Conservation (phyloP, 2,329 filamentous ascomycete genomes). For the Arthrobotrys sphaeroides region DNA sequence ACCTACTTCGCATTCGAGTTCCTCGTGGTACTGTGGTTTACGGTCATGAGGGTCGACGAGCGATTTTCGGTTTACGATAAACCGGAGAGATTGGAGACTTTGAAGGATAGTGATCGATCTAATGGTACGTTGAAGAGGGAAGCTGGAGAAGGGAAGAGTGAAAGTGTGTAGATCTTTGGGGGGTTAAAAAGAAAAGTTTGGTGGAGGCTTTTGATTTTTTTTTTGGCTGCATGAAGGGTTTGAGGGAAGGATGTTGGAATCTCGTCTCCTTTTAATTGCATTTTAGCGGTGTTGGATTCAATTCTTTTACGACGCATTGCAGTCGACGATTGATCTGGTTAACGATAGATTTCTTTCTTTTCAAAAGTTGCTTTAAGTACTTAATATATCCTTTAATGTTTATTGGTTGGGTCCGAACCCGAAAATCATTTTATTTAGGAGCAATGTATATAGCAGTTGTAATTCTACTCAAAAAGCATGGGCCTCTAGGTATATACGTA, state of each 20-base stretch:
- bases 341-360: no score
- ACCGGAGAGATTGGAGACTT: conserved; percentile 42
- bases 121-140: conserved; percentile 8
- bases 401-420: neutral
- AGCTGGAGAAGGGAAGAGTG: neutral
- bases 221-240: no score
- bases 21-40: conserved; percentile 73
- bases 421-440: no score
- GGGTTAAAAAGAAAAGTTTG: no score
- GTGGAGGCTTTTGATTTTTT: neutral
- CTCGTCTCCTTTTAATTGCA: no score
- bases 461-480: neutral
- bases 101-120: conserved; percentile 49
- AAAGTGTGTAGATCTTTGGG: neutral
- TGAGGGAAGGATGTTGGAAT: no score
- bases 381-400: neutral
- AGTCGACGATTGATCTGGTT: no score
- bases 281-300: no score
- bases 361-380: no score
- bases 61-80: conserved; percentile 77
- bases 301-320: no score
- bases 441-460: neutral
- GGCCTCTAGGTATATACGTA: no score
- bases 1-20: conserved; percentile 82
- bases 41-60: conserved; percentile 74